phyloP scores from a whole-genome alignment of 108 stramenopile species.

The Asterionellopsis glacialis region DNA sequence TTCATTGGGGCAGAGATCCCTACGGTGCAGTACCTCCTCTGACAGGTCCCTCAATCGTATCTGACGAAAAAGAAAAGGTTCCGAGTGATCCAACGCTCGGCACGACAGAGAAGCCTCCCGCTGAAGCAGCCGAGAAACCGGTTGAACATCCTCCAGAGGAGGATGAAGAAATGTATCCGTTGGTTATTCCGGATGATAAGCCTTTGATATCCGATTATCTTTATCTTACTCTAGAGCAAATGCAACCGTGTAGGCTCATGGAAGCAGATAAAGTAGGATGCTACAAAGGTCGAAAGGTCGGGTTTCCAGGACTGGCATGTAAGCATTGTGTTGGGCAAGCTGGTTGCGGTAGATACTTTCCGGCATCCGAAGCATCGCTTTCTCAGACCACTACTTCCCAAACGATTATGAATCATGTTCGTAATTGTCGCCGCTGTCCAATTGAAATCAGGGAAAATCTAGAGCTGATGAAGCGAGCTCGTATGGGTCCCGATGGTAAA shows the following conservation, averaged over 20 bases:
- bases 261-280: constrained; percentile 64
- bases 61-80: constrained; percentile 18
- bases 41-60: constrained; percentile 16
- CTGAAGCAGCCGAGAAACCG: constrained; percentile 8
- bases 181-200: constrained; percentile 62
- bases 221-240: constrained; percentile 80
- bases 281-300: constrained; percentile 71
- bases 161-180: constrained; percentile 44
- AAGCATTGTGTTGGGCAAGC: constrained; percentile 81
- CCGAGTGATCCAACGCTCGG: neutral
- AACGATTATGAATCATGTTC: constrained; percentile 84
- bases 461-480: constrained; percentile 75
- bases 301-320: constrained; percentile 85
- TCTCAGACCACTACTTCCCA: constrained; percentile 88
- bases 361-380: constrained; percentile 76
- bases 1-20: constrained; percentile 79
- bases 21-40: constrained; percentile 62
- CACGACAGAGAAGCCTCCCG: constrained; percentile 12
- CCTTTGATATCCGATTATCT: constrained; percentile 72
- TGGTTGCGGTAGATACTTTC: constrained; percentile 85
- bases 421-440: constrained; percentile 81
- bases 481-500: constrained; percentile 62
- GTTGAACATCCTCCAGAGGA: constrained; percentile 10
- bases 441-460: constrained; percentile 77
- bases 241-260: constrained; percentile 72